These are phyloP conservation scores for Epichloe amarillans DNA, from an alignment of 2,329 filamentous ascomycete genomes.

Conservation along the genomic window DNA sequence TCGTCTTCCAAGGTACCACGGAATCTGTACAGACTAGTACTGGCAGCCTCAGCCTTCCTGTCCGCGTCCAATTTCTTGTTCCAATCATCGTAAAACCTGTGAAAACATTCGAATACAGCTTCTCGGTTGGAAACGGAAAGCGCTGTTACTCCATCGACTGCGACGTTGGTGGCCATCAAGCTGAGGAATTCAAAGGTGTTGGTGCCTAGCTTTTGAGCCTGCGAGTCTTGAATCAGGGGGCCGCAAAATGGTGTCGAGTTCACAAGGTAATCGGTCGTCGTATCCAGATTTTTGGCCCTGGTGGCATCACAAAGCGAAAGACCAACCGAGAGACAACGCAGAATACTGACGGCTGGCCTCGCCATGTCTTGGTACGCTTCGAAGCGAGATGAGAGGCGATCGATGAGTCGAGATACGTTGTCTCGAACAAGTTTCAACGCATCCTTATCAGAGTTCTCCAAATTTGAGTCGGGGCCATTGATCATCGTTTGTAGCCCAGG, in stretches of 20 bases:
- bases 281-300: conserved; percentile 29
- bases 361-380: conserved; percentile 77
- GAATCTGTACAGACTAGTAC: conserved; percentile 71
- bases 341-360: conserved; percentile 61
- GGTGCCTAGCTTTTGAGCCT: conserved; percentile 9
- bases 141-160: conserved; percentile 33
- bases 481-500: conserved; percentile 11
- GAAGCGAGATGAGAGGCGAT: conserved; percentile 56
- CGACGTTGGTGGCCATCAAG: conserved; percentile 20
- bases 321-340: conserved; percentile 67
- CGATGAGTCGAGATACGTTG: conserved; percentile 54
- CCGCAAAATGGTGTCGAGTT: conserved; percentile 42
- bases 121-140: conserved; percentile 32
- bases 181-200: conserved; percentile 31
- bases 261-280: conserved; percentile 24
- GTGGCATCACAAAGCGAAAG: conserved; percentile 43
- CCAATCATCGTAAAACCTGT: conserved; percentile 69
- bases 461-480: conserved; percentile 10
- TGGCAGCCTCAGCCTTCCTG: conserved; percentile 58
- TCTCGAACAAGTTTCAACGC: conserved; percentile 38
- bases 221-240: conserved; percentile 23
- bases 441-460: conserved; percentile 10
- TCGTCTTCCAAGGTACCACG: conserved; percentile 64
- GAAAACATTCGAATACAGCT: conserved; percentile 52
- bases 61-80: conserved; percentile 62